Evolutionary conservation across 208 protist species (phyloP).

Genomic region (Wallacemonas sp.): DNA sequence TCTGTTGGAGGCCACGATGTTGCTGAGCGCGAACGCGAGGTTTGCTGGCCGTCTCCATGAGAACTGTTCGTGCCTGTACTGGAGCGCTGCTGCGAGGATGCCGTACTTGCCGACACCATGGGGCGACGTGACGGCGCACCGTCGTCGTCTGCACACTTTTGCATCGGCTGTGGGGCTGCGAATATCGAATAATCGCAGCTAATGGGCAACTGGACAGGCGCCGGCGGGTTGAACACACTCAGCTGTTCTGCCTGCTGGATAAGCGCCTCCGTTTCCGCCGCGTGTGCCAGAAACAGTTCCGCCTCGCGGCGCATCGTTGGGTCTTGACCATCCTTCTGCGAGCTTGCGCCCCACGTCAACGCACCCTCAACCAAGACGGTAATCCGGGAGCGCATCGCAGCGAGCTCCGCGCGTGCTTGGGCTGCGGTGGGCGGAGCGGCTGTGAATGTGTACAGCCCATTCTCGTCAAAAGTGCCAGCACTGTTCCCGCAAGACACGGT

Average conservation of each 20-base stretch:
- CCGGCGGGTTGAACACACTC: no score
- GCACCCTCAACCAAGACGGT: background rate
- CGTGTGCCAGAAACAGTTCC: background rate
- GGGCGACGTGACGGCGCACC: background rate
- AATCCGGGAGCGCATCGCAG: background rate
- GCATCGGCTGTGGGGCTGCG: background rate
- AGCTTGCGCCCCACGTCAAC: background rate
- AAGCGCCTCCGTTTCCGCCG: background rate
- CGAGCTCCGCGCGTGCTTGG: background rate
- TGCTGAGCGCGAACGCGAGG: background rate
- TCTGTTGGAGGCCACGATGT: slow-evolving; percentile 21
- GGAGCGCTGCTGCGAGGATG: no score
- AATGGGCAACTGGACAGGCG: no score
- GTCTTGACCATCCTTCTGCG: no score
- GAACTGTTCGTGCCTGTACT: no score
- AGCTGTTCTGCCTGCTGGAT: background rate
- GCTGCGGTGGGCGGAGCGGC: background rate
- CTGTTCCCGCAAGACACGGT: background rate
- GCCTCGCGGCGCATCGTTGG: background rate
- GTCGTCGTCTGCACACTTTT: background rate
- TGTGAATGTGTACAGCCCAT: background rate
- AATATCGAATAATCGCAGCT: no score
- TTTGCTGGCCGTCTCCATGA: background rate
- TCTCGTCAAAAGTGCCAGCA: background rate
- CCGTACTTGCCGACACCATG: background rate